Conservation (phyloP, 129 eudicot species). For the Arctium minus region DNA sequence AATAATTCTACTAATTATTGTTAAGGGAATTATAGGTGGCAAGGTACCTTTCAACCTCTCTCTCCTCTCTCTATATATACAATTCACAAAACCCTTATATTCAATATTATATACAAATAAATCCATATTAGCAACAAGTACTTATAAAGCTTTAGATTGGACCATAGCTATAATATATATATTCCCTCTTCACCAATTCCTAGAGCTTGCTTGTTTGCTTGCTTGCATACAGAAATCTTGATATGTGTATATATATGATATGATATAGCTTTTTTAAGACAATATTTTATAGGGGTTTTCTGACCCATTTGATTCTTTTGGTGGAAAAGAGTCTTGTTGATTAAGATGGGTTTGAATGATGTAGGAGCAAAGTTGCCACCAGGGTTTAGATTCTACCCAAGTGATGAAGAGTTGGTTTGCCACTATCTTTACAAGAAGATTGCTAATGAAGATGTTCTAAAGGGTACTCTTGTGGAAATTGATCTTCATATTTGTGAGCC, state of each 20-base stretch:
- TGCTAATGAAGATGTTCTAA: slow-evolving; percentile 59
- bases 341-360: slow-evolving; percentile 70
- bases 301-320: slow-evolving; percentile 22
- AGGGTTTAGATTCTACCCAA: slow-evolving; percentile 91
- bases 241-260: neutral
- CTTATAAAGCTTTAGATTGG: slow-evolving; percentile 33
- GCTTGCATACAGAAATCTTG: slow-evolving; percentile 12
- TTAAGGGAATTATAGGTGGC: slow-evolving; percentile 18
- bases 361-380: slow-evolving; percentile 87
- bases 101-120: slow-evolving; percentile 13
- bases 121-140: slow-evolving; percentile 21
- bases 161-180: slow-evolving; percentile 1
- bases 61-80: slow-evolving; percentile 17
- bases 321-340: slow-evolving; percentile 3
- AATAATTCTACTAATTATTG: slow-evolving; percentile 28
- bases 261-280: slow-evolving; percentile 28
- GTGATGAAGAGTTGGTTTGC: slow-evolving; percentile 89
- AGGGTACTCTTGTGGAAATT: slow-evolving; percentile 74
- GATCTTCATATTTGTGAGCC: slow-evolving; percentile 96
- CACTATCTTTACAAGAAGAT: slow-evolving; percentile 87
- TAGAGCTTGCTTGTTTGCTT: neutral
- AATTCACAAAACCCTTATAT: slow-evolving; percentile 17
- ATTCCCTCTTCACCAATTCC: slow-evolving; percentile 27
- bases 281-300: slow-evolving; percentile 3
- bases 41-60: slow-evolving; percentile 40